Evolutionary conservation across 306 rosid genomes (phyloP).

Genomic region (Medicago arabica): DNA sequence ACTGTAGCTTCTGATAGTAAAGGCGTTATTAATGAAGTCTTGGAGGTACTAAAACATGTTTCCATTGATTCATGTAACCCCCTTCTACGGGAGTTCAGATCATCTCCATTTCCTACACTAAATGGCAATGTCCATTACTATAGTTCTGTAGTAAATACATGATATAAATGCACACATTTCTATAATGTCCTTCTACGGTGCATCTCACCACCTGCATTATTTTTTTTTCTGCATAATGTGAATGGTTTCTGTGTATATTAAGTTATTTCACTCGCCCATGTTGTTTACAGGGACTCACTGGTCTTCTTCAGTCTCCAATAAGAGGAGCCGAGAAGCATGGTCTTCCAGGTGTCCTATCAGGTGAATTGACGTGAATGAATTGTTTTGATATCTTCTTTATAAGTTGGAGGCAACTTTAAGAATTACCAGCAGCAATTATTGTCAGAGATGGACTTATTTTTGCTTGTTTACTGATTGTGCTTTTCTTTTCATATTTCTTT

Average conservation of each 20-base stretch:
- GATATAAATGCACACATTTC: no score
- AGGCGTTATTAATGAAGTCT: constrained; percentile 86
- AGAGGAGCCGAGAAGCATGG: constrained; percentile 98
- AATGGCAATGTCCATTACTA: no score
- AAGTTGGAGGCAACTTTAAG: constrained; percentile 12
- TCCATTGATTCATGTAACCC: not conserved
- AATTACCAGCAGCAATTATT: constrained; percentile 8
- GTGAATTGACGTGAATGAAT: constrained; percentile 49
- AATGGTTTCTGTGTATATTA: not conserved
- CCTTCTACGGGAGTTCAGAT: not conserved
- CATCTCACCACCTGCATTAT: not conserved
- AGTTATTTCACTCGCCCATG: constrained; percentile 28
- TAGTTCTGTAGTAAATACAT: no score
- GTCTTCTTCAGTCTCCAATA: constrained; percentile 94
- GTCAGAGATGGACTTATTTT: constrained; percentile 7
- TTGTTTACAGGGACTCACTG: constrained; percentile 86
- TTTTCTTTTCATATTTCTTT: constrained; percentile 39
- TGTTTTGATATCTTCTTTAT: constrained; percentile 22
- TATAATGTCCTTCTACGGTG: not conserved
- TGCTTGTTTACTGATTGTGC: constrained; percentile 26
- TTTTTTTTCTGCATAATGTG: not conserved
- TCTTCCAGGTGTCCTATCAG: constrained; percentile 94
- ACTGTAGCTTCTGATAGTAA: constrained; percentile 67
- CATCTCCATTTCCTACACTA: no score
- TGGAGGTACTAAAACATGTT: constrained; percentile 61